Evolutionary conservation across 192 early-diverging fungal species (phyloP).

Genomic region (Coemansia sp.): DNA sequence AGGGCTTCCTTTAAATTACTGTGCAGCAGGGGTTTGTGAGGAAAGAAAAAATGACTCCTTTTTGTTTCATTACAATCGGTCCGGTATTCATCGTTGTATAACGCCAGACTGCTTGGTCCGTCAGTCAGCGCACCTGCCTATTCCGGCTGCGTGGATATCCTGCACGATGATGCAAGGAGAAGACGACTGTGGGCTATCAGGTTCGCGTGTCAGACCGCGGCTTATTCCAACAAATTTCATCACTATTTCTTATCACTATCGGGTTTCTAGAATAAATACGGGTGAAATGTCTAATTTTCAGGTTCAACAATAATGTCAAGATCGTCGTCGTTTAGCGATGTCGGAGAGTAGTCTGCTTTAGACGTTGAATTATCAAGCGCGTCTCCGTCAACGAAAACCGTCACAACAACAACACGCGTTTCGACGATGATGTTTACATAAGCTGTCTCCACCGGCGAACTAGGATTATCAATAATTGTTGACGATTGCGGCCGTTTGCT

Average conservation of each 20-base stretch:
- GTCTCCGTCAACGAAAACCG: constrained; percentile 13
- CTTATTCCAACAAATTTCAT: too few species aligned
- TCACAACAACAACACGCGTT: constrained; percentile 4
- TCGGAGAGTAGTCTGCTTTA: neutral
- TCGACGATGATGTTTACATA: constrained; percentile 3
- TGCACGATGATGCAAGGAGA: neutral
- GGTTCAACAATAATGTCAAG: constrained; percentile 10
- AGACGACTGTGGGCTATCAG: neutral
- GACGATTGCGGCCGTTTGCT: neutral
- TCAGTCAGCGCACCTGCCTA: too few species aligned
- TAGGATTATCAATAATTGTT: neutral
- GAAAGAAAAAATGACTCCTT: neutral
- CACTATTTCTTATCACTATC: too few species aligned
- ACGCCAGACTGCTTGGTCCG: neutral
- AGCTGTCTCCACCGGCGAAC: neutral
- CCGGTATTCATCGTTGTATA: neutral
- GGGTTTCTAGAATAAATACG: too few species aligned
- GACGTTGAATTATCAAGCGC: neutral
- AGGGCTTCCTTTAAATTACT: constrained; percentile 1
- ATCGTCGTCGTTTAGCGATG: neutral
- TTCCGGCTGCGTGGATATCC: neutral
- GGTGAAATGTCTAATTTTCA: neutral
- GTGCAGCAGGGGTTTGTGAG: neutral
- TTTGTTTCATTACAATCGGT: neutral
- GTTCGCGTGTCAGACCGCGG: too few species aligned